These are phyloP conservation scores for Paecilomyces sp. DNA, from an alignment of 2,329 filamentous ascomycete species.

Conservation along the genomic window DNA sequence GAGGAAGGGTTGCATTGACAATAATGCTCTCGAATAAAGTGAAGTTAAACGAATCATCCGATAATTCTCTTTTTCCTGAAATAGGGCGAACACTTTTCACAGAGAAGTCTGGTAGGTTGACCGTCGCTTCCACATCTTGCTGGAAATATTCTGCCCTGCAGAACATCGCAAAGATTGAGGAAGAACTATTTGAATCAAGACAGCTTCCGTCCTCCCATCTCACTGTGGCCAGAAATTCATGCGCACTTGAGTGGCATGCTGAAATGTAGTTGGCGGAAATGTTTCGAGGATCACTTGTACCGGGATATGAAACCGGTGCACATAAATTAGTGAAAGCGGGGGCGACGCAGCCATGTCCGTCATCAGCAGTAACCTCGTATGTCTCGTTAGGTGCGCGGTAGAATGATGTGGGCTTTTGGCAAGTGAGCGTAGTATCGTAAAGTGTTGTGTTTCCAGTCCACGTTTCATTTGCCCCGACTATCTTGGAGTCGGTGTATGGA, in stretches of 20 bases:
- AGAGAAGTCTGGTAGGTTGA: slow-evolving; percentile 19
- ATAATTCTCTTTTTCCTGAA: slow-evolving; percentile 13
- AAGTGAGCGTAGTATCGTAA: slow-evolving; percentile 19
- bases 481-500: background rate
- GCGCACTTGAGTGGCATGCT: slow-evolving; percentile 1
- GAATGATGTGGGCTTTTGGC: background rate
- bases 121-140: slow-evolving; percentile 37
- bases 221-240: slow-evolving; percentile 35
- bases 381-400: background rate
- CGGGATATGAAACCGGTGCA: background rate
- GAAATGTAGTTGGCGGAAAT: slow-evolving; percentile 1
- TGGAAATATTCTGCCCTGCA: slow-evolving; percentile 41
- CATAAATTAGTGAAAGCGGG: background rate
- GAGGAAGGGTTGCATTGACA: slow-evolving; percentile 12
- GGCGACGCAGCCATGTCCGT: slow-evolving; percentile 4
- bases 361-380: background rate
- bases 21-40: slow-evolving; percentile 32
- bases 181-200: background rate
- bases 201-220: slow-evolving; percentile 7
- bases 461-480: slow-evolving; percentile 1
- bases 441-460: slow-evolving; percentile 17
- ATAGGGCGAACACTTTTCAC: slow-evolving; percentile 14
- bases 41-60: slow-evolving; percentile 26
- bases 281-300: background rate
- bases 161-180: slow-evolving; percentile 30